Conservation (phyloP, 441 rosid species). For the Breynia disticha region DNA sequence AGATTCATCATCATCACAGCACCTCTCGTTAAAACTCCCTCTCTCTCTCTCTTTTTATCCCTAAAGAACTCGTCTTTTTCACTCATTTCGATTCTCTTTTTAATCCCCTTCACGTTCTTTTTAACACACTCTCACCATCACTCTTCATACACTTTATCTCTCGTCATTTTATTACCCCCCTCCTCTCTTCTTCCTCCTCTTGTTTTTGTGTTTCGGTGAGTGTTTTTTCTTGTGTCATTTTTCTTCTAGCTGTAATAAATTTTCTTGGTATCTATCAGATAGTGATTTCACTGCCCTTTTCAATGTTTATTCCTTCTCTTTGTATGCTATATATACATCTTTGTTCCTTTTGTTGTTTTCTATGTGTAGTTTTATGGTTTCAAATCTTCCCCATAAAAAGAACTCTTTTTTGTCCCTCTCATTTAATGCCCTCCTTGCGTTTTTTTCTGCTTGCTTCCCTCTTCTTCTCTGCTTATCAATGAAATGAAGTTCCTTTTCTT, state of each 20-base stretch:
- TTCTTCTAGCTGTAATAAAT: slow-evolving; percentile 16
- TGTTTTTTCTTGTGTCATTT: slow-evolving; percentile 13
- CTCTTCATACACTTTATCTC: slow-evolving; percentile 7
- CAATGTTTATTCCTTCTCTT: slow-evolving; percentile 89
- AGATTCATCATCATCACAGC: slow-evolving; percentile 32
- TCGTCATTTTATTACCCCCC: slow-evolving; percentile 1
- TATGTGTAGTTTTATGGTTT: slow-evolving; percentile 27
- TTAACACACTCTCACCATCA: slow-evolving; percentile 2
- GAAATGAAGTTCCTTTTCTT: slow-evolving; percentile 25
- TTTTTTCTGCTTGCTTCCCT: slow-evolving; percentile 50
- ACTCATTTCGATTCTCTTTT: slow-evolving; percentile 8
- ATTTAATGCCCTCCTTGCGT: slow-evolving; percentile 25
- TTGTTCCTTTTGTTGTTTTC: slow-evolving; percentile 36
- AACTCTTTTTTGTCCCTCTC: not conserved
- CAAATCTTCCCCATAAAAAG: slow-evolving; percentile 11
- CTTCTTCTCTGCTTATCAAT: slow-evolving; percentile 12
- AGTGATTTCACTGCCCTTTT: slow-evolving; percentile 80
- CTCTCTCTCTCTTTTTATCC: slow-evolving; percentile 8
- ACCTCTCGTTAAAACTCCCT: slow-evolving; percentile 26
- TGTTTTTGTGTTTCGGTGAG: slow-evolving; percentile 8
- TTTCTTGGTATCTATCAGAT: slow-evolving; percentile 34
- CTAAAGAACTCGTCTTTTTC: slow-evolving; percentile 14
- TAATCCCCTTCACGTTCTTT: slow-evolving; percentile 14
- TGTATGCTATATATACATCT: slow-evolving; percentile 24
- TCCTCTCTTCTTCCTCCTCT: slow-evolving; percentile 10